Percentiles rank a stretch among this genome's conserved stretches.
Conservation (phyloP, 192 early-diverging fungal species). For the Podila minutissima region DNA sequence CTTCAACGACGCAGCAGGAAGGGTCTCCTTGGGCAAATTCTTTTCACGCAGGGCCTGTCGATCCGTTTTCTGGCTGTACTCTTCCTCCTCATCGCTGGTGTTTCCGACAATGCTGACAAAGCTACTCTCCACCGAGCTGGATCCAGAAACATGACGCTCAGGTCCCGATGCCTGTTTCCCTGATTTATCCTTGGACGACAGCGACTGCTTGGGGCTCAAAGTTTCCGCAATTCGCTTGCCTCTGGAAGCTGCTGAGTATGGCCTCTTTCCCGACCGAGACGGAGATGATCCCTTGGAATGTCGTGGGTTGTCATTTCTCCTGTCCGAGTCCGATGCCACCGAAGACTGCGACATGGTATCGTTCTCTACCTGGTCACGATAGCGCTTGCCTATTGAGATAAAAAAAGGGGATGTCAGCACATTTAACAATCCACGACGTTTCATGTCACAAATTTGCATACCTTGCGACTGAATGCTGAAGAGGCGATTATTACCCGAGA, state of each 20-base stretch:
- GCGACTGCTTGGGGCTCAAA: neutral
- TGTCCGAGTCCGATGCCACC: constrained; percentile 33
- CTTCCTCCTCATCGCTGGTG: constrained; percentile 46
- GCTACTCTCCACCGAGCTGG: constrained; percentile 39
- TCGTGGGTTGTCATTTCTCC: neutral
- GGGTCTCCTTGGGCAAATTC: constrained; percentile 30
- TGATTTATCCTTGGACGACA: constrained; percentile 1
- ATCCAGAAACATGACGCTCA: constrained; percentile 7
- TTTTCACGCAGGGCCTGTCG: constrained; percentile 21
- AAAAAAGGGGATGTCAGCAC: neutral
- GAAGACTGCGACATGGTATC: constrained; percentile 17
- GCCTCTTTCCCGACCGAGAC: constrained; percentile 28
- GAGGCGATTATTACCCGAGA: constrained; percentile 11
- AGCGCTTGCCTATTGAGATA: constrained; percentile 18
- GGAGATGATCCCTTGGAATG: neutral
- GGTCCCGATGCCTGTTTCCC: neutral
- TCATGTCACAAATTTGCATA: neutral
- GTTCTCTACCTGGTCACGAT: constrained; percentile 4
- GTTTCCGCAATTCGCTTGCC: constrained; percentile 31
- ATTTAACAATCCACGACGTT: no score
- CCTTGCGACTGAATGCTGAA: constrained; percentile 6
- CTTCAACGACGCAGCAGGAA: constrained; percentile 22
- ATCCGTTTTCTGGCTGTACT: constrained; percentile 2
- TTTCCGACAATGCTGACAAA: constrained; percentile 50
- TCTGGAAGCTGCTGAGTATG: constrained; percentile 32